Evolutionary conservation across 257 asterid species (phyloP), one percentile per base, ranked within the genome.

Genomic region (Nyctanthes arbortristis): DNA sequence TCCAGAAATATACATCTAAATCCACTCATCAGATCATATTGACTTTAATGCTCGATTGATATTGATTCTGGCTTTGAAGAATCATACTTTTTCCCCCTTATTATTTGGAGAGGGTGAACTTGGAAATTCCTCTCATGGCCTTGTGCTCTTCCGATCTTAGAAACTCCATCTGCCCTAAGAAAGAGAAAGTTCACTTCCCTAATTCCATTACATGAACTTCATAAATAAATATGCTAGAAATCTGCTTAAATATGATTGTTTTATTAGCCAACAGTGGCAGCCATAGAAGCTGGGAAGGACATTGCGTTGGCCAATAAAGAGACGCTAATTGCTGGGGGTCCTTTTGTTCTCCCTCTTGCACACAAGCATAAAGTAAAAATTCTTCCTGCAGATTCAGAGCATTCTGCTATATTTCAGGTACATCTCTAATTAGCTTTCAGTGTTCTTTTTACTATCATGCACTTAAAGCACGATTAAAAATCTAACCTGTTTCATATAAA

Each of bases 311-410:
- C 99, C 52, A 94, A 94, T 71, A 94, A 94, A 67, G 99, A 94
- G 85, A 91, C 99, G 0, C 79, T 94, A 55, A 94, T 94, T 74
- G 97, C 99, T 45, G 99, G 97, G 56, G 97, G 99, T 8, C 97
- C 97, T 68, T 94, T 89, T 57, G 97, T 94, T 52, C 97, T 94
- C 72, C 97, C 99, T 68, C 97, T 94, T 77, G 99, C 99, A 4
- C 89, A 78, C 47, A 91, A 94, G 86, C 99, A 91, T 67, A 88
- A 94, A 0, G 97, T 94, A 70, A 94, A 91, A 87, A 94, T 94
- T 85, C 97, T 94, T 71, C 99, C 99, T 27, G 97, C 99, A 13
- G 99, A 94, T 86, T 94, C 97, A 0, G 99, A 94, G 66, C 99
- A 94, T 80, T 94, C 99, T 57, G 99, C 97, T 60, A 94, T 91